Evolutionary conservation across 2,329 filamentous ascomycete genomes (phyloP).

Genomic region (Ascochyta rabiei): DNA sequence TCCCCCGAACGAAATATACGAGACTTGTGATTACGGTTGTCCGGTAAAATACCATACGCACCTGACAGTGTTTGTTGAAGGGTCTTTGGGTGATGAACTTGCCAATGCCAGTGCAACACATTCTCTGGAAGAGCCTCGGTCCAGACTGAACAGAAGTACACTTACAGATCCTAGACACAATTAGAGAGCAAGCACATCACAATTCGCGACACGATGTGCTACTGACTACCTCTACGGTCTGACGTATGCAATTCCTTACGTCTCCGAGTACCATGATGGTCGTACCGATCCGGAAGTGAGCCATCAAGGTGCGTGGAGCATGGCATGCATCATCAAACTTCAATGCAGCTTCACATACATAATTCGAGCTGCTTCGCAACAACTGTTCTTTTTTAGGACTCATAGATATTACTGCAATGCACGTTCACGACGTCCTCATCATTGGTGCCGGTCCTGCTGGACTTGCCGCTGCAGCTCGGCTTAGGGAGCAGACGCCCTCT

Average conservation of each 20-base stretch:
- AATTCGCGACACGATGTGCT: not conserved
- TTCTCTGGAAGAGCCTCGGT: not conserved
- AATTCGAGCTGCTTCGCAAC: not conserved
- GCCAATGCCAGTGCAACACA: not conserved
- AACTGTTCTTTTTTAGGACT: not conserved
- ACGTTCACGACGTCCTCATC: constrained; percentile 69
- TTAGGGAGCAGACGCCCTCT: constrained; percentile 74
- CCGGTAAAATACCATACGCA: not conserved
- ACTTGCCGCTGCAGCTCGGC: constrained; percentile 73
- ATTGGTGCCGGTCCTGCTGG: constrained; percentile 77
- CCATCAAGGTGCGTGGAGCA: constrained; percentile 32
- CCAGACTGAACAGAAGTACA: not conserved
- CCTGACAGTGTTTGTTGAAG: not conserved
- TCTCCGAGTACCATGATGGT: constrained; percentile 34
- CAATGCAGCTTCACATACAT: not conserved
- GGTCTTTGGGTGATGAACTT: not conserved
- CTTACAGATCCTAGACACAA: not conserved
- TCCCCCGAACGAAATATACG: not conserved
- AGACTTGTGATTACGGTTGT: not conserved
- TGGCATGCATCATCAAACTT: constrained; percentile 1
- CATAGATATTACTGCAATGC: constrained; percentile 19
- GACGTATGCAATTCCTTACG: not conserved
- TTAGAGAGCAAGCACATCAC: not conserved
- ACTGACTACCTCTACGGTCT: too few relatives aligned
- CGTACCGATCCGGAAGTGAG: constrained; percentile 7